phyloP scores from a whole-genome alignment of 2,329 filamentous ascomycete species.

The Lachnellula suecica region DNA sequence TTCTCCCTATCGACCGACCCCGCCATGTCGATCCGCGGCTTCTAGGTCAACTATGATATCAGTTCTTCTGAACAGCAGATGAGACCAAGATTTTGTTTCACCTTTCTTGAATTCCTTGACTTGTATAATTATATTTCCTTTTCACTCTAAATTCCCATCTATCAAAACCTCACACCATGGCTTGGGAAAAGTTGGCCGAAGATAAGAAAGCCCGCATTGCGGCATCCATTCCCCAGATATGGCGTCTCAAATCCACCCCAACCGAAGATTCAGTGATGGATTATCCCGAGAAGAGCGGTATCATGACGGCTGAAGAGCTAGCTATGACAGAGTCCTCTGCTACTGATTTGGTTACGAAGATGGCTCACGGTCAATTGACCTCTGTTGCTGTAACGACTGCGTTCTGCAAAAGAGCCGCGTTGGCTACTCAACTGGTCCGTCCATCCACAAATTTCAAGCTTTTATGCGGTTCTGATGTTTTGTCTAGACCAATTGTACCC shows the following conservation, averaged over 20 bases:
- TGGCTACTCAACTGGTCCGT: conserved; percentile 43
- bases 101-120: no score
- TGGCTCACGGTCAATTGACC: conserved; percentile 24
- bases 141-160: no score
- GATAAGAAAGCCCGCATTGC: conserved; percentile 23
- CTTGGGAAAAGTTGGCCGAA: conserved; percentile 20
- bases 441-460: background rate
- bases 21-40: background rate
- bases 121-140: no score
- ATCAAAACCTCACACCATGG: conserved; percentile 10
- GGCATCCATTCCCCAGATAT: conserved; percentile 24
- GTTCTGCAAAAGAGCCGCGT: conserved; percentile 48
- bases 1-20: background rate
- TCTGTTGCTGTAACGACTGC: conserved; percentile 41
- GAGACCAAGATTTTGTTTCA: no score
- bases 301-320: conserved; percentile 25
- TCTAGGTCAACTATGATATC: no score
- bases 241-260: conserved; percentile 19
- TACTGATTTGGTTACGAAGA: conserved; percentile 21
- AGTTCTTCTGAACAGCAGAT: no score
- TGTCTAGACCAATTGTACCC: conserved; percentile 34
- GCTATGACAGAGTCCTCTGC: conserved; percentile 29
- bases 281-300: conserved; percentile 23
- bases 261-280: conserved; percentile 21
- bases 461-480: background rate